phyloP scores from a whole-genome alignment of 2,329 filamentous ascomycete genomes.

The Pseudopithomyces maydicus region DNA sequence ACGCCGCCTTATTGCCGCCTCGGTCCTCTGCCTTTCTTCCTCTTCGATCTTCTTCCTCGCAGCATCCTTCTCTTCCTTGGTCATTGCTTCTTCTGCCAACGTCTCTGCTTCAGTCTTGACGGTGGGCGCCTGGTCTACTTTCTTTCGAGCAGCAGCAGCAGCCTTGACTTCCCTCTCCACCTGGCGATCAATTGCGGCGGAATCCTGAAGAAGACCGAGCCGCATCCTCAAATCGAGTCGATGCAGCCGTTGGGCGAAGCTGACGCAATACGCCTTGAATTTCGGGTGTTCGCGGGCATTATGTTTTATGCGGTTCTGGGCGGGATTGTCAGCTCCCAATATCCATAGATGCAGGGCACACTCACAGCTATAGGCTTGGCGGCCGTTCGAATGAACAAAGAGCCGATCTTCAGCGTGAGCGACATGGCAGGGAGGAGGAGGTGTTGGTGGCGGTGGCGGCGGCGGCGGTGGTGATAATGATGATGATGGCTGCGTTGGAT shows the following conservation, averaged over 20 bases:
- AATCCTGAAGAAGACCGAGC: constrained; percentile 67
- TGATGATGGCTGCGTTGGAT: background rate
- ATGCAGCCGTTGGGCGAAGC: constrained; percentile 68
- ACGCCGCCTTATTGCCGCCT: constrained; percentile 53
- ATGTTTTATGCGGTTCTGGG: constrained; percentile 68
- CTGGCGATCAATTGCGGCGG: constrained; percentile 58
- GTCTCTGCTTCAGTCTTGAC: constrained; percentile 67
- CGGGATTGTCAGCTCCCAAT: background rate
- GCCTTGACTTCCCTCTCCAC: constrained; percentile 60
- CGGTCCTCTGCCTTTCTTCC: constrained; percentile 48
- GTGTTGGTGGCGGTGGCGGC: constrained; percentile 5
- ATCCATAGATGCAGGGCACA: constrained; percentile 14
- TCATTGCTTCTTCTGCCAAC: constrained; percentile 59
- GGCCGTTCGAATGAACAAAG: constrained; percentile 66
- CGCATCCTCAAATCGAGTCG: constrained; percentile 71
- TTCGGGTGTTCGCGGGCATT: constrained; percentile 72
- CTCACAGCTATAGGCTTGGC: constrained; percentile 71
- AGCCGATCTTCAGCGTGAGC: constrained; percentile 69
- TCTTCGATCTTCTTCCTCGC: constrained; percentile 50
- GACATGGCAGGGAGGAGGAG: no score
- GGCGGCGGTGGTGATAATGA: constrained; percentile 1
- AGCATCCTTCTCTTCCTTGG: constrained; percentile 54
- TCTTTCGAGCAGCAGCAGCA: constrained; percentile 59
- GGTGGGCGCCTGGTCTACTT: constrained; percentile 56
- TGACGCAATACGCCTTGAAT: constrained; percentile 66